These are phyloP conservation scores for Vitis riparia DNA, from an alignment of 164 flowering plant species.

Conservation along the genomic window DNA sequence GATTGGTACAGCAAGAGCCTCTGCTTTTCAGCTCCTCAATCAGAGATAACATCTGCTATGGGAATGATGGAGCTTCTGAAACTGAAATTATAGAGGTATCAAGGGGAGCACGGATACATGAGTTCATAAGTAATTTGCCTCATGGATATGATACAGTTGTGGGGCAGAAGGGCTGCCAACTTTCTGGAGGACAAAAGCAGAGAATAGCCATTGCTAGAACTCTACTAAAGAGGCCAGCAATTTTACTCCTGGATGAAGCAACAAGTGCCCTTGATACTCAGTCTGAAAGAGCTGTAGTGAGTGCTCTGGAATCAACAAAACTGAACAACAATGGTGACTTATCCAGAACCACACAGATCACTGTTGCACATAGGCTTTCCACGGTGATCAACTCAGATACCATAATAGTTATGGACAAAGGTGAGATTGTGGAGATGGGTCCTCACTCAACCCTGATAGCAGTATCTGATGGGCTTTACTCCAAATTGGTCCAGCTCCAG, in stretches of 20 bases:
- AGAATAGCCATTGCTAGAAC: slow-evolving; percentile 75
- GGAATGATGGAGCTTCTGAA: slow-evolving; percentile 54
- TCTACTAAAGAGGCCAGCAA: slow-evolving; percentile 57
- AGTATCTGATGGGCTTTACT: slow-evolving; percentile 46
- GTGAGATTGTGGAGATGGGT: slow-evolving; percentile 64
- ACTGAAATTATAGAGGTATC: slow-evolving; percentile 55
- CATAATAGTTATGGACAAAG: slow-evolving; percentile 70
- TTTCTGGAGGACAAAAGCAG: slow-evolving; percentile 81
- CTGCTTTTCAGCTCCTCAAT: slow-evolving; percentile 71
- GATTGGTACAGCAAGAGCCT: slow-evolving; percentile 79
- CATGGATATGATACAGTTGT: slow-evolving; percentile 63
- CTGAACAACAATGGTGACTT: slow-evolving; percentile 13
- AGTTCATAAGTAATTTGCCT: slow-evolving; percentile 58
- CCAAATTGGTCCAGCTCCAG: slow-evolving; percentile 52
- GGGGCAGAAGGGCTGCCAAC: slow-evolving; percentile 73
- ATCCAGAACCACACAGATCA: slow-evolving; percentile 46
- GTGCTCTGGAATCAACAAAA: slow-evolving; percentile 42
- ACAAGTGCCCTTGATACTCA: slow-evolving; percentile 79
- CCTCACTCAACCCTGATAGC: slow-evolving; percentile 42
- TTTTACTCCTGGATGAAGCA: slow-evolving; percentile 72
- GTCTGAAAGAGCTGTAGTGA: slow-evolving; percentile 50
- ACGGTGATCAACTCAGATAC: slow-evolving; percentile 56
- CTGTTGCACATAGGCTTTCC: slow-evolving; percentile 72
- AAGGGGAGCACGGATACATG: slow-evolving; percentile 53
- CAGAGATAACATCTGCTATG: slow-evolving; percentile 65